Conservation (phyloP, 495 filamentous ascomycete species). For the Melanomma pulvis-pyrius region DNA sequence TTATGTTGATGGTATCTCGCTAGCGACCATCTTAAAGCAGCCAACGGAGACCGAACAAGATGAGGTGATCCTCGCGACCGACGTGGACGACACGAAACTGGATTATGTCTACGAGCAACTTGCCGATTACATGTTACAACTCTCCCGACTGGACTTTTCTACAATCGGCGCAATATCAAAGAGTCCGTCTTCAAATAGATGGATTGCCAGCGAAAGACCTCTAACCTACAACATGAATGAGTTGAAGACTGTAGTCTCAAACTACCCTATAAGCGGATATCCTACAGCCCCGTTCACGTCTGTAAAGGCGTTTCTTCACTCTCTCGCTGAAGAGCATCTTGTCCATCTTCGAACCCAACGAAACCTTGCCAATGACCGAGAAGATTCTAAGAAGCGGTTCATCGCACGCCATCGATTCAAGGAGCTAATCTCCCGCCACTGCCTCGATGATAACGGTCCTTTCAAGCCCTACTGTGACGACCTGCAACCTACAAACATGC, state of each 20-base stretch:
- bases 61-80: slow-evolving; percentile 43
- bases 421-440: slow-evolving; percentile 47
- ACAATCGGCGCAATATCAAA: slow-evolving; percentile 48
- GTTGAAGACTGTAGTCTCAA: slow-evolving; percentile 43
- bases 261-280: slow-evolving; percentile 45
- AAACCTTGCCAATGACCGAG: slow-evolving; percentile 45
- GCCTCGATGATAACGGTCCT: slow-evolving; percentile 44
- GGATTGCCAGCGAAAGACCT: slow-evolving; percentile 44
- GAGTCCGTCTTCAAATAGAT: slow-evolving; percentile 39
- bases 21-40: slow-evolving; percentile 44
- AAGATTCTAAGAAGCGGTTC: slow-evolving; percentile 46
- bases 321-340: slow-evolving; percentile 44
- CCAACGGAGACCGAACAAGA: slow-evolving; percentile 39
- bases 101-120: slow-evolving; percentile 47
- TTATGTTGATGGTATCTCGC: slow-evolving; percentile 46
- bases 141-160: slow-evolving; percentile 47
- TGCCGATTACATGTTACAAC: slow-evolving; percentile 46
- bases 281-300: slow-evolving; percentile 44
- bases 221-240: slow-evolving; percentile 52
- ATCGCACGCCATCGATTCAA: slow-evolving; percentile 48
- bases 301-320: slow-evolving; percentile 46
- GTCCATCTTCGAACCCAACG: slow-evolving; percentile 48
- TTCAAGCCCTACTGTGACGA: slow-evolving; percentile 52
- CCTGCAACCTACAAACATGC: slow-evolving; percentile 50
- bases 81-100: slow-evolving; percentile 44